Evolutionary conservation across 2,329 filamentous ascomycete species (phyloP).

Genomic region (Alternaria sp.): DNA sequence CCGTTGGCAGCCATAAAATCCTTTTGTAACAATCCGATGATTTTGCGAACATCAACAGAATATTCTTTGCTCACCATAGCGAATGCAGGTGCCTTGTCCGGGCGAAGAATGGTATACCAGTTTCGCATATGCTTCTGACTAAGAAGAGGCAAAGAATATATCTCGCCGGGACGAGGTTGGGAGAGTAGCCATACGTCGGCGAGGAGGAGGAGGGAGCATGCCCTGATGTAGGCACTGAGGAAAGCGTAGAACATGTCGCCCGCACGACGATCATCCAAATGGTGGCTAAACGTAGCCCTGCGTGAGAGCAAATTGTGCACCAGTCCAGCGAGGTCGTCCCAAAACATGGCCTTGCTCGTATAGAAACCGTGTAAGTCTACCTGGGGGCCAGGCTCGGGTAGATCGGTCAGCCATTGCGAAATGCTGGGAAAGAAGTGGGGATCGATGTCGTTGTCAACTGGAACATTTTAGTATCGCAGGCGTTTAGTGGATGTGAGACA

Average conservation of each 20-base stretch:
- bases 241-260: slow-evolving; percentile 37
- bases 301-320: slow-evolving; percentile 36
- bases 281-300: slow-evolving; percentile 39
- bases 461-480: slow-evolving; percentile 18
- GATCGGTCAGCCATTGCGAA: slow-evolving; percentile 34
- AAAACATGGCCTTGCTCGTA: slow-evolving; percentile 37
- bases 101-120: slow-evolving; percentile 30
- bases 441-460: slow-evolving; percentile 27
- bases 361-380: slow-evolving; percentile 32
- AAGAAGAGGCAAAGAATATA: slow-evolving; percentile 26
- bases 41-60: slow-evolving; percentile 22
- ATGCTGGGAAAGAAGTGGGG: slow-evolving; percentile 32
- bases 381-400: slow-evolving; percentile 35
- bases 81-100: slow-evolving; percentile 32
- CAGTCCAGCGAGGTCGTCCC: slow-evolving; percentile 42
- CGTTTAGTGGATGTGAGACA: background rate
- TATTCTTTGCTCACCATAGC: slow-evolving; percentile 39
- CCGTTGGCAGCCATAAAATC: slow-evolving; percentile 36
- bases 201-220: slow-evolving; percentile 33
- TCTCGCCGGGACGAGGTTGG: slow-evolving; percentile 19
- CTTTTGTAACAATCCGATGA: slow-evolving; percentile 27
- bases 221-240: slow-evolving; percentile 36
- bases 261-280: slow-evolving; percentile 31
- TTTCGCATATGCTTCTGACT: slow-evolving; percentile 40
- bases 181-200: slow-evolving; percentile 35